Conservation (phyloP, 306 rosid genomes). For the Parietaria judaica region DNA sequence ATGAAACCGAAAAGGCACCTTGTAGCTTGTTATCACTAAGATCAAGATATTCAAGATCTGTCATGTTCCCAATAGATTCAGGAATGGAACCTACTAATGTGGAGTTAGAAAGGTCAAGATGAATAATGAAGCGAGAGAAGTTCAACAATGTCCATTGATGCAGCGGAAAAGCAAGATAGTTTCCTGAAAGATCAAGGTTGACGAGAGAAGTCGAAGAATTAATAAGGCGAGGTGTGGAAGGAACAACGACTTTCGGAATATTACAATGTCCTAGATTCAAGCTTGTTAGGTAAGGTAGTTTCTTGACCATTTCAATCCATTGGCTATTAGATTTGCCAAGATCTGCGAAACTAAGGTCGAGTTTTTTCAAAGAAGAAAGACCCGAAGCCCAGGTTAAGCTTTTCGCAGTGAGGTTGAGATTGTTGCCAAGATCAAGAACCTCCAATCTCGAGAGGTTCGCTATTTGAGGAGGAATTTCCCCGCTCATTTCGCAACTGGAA, state of each 20-base stretch:
- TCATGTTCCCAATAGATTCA: constrained; percentile 1
- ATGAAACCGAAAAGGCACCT: too few relatives aligned
- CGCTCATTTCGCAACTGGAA: too few relatives aligned
- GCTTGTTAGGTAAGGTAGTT: constrained; percentile 1
- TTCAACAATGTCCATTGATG: not conserved
- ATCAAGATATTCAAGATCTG: not conserved
- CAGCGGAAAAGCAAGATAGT: not conserved
- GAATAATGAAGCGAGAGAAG: not conserved
- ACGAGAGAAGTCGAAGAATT: constrained; percentile 13
- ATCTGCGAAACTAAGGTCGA: too few relatives aligned
- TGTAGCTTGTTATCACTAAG: not conserved
- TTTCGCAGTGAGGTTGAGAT: too few relatives aligned
- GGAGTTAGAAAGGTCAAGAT: not conserved
- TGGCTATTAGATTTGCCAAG: not conserved
- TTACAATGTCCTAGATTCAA: not conserved
- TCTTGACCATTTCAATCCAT: not conserved
- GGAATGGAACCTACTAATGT: not conserved
- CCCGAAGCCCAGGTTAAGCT: too few relatives aligned
- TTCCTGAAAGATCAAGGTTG: not conserved
- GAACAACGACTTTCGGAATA: not conserved
- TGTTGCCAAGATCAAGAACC: too few relatives aligned
- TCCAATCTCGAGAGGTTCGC: too few relatives aligned
- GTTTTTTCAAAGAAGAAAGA: too few relatives aligned
- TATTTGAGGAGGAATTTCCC: too few relatives aligned
- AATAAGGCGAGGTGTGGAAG: not conserved